phyloP scores from a whole-genome alignment of 78 protist genomes.

The Protostelium mycophagum region DNA sequence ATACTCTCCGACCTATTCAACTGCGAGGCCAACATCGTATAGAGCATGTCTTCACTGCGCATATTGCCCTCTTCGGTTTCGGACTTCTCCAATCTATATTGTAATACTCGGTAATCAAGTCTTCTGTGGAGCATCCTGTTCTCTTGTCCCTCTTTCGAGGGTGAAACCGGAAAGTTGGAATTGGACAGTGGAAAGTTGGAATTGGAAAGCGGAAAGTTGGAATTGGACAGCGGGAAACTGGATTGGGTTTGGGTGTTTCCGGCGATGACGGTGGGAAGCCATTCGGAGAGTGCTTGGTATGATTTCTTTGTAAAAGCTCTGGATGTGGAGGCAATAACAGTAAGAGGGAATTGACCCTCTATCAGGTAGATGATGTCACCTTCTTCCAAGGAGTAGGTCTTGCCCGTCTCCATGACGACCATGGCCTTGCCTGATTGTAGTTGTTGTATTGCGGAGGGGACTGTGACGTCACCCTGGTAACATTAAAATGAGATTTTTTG shows the following conservation, averaged over 20 bases:
- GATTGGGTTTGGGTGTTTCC: neutral
- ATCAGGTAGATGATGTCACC: neutral
- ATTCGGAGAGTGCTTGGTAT: neutral
- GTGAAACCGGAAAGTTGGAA: neutral
- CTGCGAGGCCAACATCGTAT: no score
- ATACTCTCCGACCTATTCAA: no score
- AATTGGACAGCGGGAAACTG: neutral
- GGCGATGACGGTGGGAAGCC: neutral
- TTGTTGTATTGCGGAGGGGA: neutral
- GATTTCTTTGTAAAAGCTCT: neutral
- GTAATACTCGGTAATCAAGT: neutral
- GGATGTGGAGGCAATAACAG: neutral
- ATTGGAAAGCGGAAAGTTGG: neutral
- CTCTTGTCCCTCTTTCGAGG: neutral
- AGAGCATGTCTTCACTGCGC: no score
- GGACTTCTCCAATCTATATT: neutral
- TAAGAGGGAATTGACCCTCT: neutral
- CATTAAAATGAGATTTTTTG: neutral
- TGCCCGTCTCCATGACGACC: neutral
- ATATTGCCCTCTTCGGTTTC: neutral
- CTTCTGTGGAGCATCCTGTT: neutral
- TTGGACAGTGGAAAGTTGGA: neutral
- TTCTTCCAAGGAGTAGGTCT: neutral
- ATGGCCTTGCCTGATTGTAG: neutral
- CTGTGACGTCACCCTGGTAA: neutral